Percentiles rank a stretch among this genome's conserved stretches.
Conservation (phyloP, 2,329 filamentous ascomycete species). For the Achaetomium macrosporum region DNA sequence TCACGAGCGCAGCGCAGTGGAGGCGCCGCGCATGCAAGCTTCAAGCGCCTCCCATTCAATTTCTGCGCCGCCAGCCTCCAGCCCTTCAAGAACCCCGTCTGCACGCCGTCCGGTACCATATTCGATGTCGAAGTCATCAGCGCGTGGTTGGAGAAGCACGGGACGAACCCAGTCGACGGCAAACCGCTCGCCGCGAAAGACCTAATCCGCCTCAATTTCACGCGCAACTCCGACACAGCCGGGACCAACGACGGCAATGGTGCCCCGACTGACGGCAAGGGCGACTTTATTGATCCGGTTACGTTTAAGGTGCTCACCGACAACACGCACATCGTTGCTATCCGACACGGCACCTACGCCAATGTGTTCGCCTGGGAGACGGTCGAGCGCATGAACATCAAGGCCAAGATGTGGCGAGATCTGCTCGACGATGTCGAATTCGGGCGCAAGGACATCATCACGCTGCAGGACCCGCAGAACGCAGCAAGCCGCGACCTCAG, state of each 20-base stretch:
- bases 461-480: constrained; percentile 92
- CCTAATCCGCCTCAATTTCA: constrained; percentile 84
- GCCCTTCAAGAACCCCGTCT: constrained; percentile 91
- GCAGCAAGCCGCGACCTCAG: constrained; percentile 74
- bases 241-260: constrained; percentile 41
- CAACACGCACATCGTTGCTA: constrained; percentile 92
- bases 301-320: constrained; percentile 97
- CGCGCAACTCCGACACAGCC: constrained; percentile 73
- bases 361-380: constrained; percentile 98
- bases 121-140: constrained; percentile 95
- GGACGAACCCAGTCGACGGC: constrained; percentile 86
- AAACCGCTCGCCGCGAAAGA: constrained; percentile 72
- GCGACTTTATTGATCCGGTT: constrained; percentile 90
- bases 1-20: constrained; percentile 43
- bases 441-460: constrained; percentile 85
- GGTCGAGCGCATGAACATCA: constrained; percentile 90
- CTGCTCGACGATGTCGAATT: constrained; percentile 84
- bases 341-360: constrained; percentile 72
- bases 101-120: constrained; percentile 77
- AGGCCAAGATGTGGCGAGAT: constrained; percentile 93
- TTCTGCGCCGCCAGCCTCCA: constrained; percentile 95
- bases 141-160: constrained; percentile 89
- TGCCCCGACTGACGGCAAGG: constrained; percentile 48
- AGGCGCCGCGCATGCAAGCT: constrained; percentile 48
- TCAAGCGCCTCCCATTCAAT: constrained; percentile 92